phyloP scores from a whole-genome alignment of 192 early-diverging fungal species.

The Entomortierella beljakovae region DNA sequence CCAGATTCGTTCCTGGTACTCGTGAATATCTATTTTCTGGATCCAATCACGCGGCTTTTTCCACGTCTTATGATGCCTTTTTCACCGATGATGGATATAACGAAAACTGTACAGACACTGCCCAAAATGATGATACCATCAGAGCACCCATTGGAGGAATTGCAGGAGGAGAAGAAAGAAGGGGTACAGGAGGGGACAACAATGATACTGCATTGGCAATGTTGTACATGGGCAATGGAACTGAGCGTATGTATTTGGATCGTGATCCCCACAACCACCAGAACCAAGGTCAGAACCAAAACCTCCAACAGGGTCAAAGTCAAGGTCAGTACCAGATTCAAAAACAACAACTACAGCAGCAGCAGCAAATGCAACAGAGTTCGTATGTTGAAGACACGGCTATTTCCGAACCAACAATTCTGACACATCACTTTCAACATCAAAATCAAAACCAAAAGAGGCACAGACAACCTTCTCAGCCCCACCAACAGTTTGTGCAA shows the following conservation, averaged over 20 bases:
- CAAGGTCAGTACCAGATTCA: too few relatives aligned
- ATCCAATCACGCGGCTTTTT: neutral
- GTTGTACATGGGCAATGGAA: too few relatives aligned
- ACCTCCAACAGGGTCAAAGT: too few relatives aligned
- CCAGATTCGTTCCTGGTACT: neutral
- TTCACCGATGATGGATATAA: slow-evolving; percentile 20
- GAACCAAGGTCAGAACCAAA: too few relatives aligned
- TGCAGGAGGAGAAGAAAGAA: too few relatives aligned
- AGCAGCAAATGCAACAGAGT: slow-evolving; percentile 15
- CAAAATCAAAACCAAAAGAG: neutral
- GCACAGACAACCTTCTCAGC: too few relatives aligned
- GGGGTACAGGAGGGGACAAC: neutral
- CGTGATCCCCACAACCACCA: too few relatives aligned
- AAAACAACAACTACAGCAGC: neutral
- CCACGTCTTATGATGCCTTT: slow-evolving; percentile 42
- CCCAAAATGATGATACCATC: too few relatives aligned
- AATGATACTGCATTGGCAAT: neutral
- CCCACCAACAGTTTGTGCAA: neutral
- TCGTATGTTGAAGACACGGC: slow-evolving; percentile 2
- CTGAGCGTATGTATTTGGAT: too few relatives aligned
- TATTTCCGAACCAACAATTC: slow-evolving; percentile 12
- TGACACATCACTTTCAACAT: neutral
- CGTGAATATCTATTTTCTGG: slow-evolving; percentile 23
- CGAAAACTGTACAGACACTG: neutral
- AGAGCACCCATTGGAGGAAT: too few relatives aligned